These are phyloP conservation scores for Penicillium antarcticum DNA, from an alignment of 495 filamentous ascomycete species.

Conservation along the genomic window DNA sequence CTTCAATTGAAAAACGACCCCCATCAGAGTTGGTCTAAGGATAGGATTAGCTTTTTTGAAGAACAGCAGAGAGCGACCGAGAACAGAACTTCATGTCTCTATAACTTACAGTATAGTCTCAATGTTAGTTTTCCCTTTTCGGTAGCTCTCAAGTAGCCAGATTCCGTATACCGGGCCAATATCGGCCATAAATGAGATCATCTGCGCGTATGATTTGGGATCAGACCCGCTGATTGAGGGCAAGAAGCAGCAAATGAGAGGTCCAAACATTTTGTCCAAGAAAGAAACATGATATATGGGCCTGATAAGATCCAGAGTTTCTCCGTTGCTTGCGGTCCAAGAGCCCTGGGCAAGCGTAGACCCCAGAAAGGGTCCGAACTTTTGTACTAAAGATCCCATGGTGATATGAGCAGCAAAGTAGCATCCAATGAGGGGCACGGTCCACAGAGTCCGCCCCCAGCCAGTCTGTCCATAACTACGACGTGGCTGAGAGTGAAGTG, in stretches of 20 bases:
- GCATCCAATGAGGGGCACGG: no score
- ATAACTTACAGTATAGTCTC: conserved; percentile 7
- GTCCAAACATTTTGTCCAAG: conserved; percentile 9
- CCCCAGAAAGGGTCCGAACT: no score
- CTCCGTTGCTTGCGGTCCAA: no score
- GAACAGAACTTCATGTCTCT: neutral
- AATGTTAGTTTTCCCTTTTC: neutral
- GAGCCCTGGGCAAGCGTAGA: no score
- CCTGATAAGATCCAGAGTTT: neutral
- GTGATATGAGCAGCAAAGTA: no score
- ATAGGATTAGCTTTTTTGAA: neutral
- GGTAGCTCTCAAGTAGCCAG: conserved; percentile 22
- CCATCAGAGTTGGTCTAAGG: conserved; percentile 6
- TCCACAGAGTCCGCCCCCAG: no score
- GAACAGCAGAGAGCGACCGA: no score
- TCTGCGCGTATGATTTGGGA: conserved; percentile 5
- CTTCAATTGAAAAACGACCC: conserved; percentile 5
- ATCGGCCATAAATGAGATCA: conserved; percentile 18
- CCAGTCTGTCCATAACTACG: no score
- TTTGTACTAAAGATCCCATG: no score
- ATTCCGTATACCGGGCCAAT: conserved; percentile 10
- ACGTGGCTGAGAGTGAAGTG: no score
- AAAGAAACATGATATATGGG: neutral
- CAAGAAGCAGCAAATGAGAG: conserved; percentile 13
- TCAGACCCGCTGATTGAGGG: conserved; percentile 14